Evolutionary conservation across 2,329 filamentous ascomycete genomes (phyloP).

Genomic region (Onygenales sp.): DNA sequence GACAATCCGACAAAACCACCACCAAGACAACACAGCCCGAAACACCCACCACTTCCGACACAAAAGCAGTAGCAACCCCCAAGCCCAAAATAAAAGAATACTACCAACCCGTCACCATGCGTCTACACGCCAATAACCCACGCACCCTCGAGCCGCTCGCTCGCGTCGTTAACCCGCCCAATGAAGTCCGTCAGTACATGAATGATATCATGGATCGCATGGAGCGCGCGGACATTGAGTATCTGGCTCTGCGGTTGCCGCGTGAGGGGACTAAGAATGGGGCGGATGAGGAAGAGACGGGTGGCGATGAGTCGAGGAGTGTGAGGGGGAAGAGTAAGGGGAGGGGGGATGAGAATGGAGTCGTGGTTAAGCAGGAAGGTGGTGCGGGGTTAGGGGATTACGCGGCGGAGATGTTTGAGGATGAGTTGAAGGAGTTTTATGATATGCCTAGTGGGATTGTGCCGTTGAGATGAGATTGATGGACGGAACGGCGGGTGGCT

Average conservation of each 20-base stretch:
- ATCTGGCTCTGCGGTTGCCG: constrained; percentile 48
- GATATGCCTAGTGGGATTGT: constrained; percentile 27
- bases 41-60: constrained; percentile 6
- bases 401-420: constrained; percentile 20
- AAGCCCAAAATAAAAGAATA: constrained; percentile 32
- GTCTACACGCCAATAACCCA: constrained; percentile 43
- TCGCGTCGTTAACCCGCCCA: constrained; percentile 45
- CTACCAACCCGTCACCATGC: constrained; percentile 47
- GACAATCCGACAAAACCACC: constrained; percentile 3
- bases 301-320: constrained; percentile 14
- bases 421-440: constrained; percentile 33
- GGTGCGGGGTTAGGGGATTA: constrained; percentile 9
- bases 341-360: constrained; percentile 20
- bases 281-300: constrained; percentile 19
- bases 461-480: constrained; percentile 11
- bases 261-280: constrained; percentile 20
- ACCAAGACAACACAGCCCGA: constrained; percentile 5
- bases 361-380: constrained; percentile 3
- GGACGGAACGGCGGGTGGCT: not conserved
- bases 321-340: constrained; percentile 11
- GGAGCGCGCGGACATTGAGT: constrained; percentile 45
- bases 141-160: constrained; percentile 46
- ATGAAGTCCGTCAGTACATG: constrained; percentile 47
- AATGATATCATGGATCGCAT: constrained; percentile 48
- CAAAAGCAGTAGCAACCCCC: constrained; percentile 8